Evolutionary conservation across 192 early-diverging fungal species (phyloP), one percentile per base, ranked within the genome.

Genomic region (Linnemannia elongata): DNA sequence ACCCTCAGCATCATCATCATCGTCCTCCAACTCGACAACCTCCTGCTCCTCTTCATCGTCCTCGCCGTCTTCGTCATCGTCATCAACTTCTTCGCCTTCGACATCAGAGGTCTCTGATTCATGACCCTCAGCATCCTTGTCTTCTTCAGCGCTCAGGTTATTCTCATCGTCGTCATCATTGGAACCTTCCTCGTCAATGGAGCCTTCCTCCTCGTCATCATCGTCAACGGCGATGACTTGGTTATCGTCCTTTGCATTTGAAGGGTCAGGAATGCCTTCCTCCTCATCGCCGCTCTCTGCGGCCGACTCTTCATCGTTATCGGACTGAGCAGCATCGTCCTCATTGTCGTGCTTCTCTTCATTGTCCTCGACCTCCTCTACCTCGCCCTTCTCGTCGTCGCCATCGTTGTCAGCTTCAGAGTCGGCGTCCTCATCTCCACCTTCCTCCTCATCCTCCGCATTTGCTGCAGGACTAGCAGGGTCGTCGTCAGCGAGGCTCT

Each of bases 121-220:
- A 4, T 63, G 54, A 39, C 70, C 27, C 72, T 82, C 78, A 0
- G 52, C 60, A 15, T 77, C 82, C 1, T 44, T 60, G 33, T 41
- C 69, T 0, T 85, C 76, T 18, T 79, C 60, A 3, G 72, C 73
- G 27, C 70, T 72, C 49, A 78, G 78, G 30, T 68, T n/a, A 13
- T 68, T 44, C 4, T 74, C 60, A 3, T 76, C 77, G 4, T 69
- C 44, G 3, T 15, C n/a, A 42, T 36, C 45, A 33, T 72, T 52
- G 3, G 42, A 38, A 36, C 77, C 33, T 27, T n/a, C n/a, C 52
- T 9, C 24, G 22, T 20, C 27, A 33, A n/a, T 33, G 12, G 60
- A 66, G 27, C 60, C 60, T 60, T 60, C 55, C n/a, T 66, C 55
- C n/a, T 57, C 60, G 60, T 33, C 30, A 24, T n/a, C 57, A 27